Base-by-base conservation (phyloP, 306 rosid species). In the Ormosia semicastrata region DNA sequence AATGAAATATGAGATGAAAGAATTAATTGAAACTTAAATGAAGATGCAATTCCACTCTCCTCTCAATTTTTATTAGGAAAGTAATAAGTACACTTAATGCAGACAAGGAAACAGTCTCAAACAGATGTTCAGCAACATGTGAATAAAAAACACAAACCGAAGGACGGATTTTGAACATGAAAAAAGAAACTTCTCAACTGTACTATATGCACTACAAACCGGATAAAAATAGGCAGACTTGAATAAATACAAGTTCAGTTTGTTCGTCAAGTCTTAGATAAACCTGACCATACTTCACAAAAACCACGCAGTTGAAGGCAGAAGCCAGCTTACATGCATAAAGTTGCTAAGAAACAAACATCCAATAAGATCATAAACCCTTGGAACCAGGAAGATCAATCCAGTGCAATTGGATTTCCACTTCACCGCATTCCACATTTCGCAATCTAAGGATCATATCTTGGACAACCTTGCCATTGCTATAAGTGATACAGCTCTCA, bases 391-490 rank as follows among this genome's bases (percentile, higher is more conserved):
- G 99, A 91, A 95, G 93, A 46, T 95, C 91, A 54, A 93, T 93
- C 99, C 99, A 95, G 10, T 89, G 89, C 88, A 95, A 66, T 44
- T 90, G 94, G 39, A 95, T 86, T 81, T 95, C 98, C 0, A 95
- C 88, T 87, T 93, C 99, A 1, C 99, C 99, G 0, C 96, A 86
- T 83, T 95, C 99, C 7, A 95, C 99, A 29, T 92, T 86, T 86
- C 66, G 90, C 87, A 95, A 50, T 85, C 99, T 88, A 53, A 95
- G 97, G 83, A 89, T 87, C 84, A 95, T 77, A 58, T 95, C 97
- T 88, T 93, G 99, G 34, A 87, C 40, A 46, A 91, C 53, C 74
- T 90, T 91, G 29, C 92, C 93, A 0, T 88, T 88, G 57, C 0
- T 68, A 81, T 84, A 93, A n/a, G 59, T 46, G 53, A 95, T 73